Base-by-base conservation (phyloP, 164 flowering plant species). In the Aristolochia contorta region DNA sequence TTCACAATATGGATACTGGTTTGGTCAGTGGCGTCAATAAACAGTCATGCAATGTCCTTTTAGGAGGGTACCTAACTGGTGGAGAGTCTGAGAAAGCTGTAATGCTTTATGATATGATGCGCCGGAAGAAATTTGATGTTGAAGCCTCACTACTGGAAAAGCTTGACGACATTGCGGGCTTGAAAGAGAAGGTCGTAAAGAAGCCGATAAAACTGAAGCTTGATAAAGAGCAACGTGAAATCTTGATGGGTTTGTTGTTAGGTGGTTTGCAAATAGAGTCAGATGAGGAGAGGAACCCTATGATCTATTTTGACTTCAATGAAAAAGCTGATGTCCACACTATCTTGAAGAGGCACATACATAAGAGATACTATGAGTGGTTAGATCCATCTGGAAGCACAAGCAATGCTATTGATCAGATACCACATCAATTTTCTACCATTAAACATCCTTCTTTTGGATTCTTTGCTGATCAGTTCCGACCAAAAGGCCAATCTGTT, bases 391-490 rank as follows among this genome's bases (percentile, higher is more conserved):
- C 69, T 30, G 51, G 71, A 58, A 70, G 62, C 62, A 25, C 48
- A 18, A 60, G 30, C 19, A 80, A 80, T 65, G 72, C 59, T 23
- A 56, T 24, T 59, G 84, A 81, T 47, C 75, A 77, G 18, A 60
- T 84, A 51, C 95, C 96, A n/a, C 32, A 48, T 65, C 72, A 56
- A 27, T 85, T 82, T 68, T 70, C 69, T 54, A 82, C 91, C 16
- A 69, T 79, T 56, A 24, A 83, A 16, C 92, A 88, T 62, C 50
- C 87, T 33, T 72, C 66, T 60, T 94, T 94, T 71, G 83, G 78
- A 33, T 88, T 91, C 67, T 94, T 79, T 67, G 97, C 93, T 12
- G 87, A 91, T 19, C 95, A 86, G 67, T 91, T 91, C 61, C 79
- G 85, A 81, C 83, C 90, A 14, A 74, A 66, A 45, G 86, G 84